phyloP scores from a whole-genome alignment of 495 filamentous ascomycete genomes.

The Neurospora intermedia region DNA sequence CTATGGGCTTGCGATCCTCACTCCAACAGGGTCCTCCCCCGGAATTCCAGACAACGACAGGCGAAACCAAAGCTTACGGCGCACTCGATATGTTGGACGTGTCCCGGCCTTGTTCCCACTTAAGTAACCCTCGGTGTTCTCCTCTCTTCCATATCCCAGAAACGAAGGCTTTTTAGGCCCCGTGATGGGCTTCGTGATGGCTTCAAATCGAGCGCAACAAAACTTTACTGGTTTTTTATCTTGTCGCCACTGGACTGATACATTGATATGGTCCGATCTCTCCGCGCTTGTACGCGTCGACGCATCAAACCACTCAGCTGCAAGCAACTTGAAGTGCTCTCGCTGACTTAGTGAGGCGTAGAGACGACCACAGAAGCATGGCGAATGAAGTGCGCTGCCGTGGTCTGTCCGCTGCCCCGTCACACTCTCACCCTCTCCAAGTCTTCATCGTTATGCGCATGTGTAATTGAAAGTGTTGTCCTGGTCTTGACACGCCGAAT shows the following conservation, averaged over 20 bases:
- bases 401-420: neutral
- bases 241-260: neutral
- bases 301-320: neutral
- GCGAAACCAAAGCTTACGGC: neutral
- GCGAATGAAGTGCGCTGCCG: neutral
- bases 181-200: neutral
- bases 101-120: neutral
- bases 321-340: neutral
- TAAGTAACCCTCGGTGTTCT: neutral
- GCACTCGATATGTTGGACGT: neutral
- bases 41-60: neutral
- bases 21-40: neutral
- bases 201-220: neutral
- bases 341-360: neutral
- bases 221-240: neutral
- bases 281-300: neutral
- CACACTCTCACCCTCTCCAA: neutral
- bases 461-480: neutral
- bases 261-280: neutral
- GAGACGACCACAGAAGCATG: neutral
- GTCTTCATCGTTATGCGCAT: neutral
- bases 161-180: neutral
- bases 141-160: neutral
- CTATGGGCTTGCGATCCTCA: neutral
- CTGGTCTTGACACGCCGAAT: neutral